phyloP scores from a whole-genome alignment of 345 rosid genomes.

The Gossypium stocksii region DNA sequence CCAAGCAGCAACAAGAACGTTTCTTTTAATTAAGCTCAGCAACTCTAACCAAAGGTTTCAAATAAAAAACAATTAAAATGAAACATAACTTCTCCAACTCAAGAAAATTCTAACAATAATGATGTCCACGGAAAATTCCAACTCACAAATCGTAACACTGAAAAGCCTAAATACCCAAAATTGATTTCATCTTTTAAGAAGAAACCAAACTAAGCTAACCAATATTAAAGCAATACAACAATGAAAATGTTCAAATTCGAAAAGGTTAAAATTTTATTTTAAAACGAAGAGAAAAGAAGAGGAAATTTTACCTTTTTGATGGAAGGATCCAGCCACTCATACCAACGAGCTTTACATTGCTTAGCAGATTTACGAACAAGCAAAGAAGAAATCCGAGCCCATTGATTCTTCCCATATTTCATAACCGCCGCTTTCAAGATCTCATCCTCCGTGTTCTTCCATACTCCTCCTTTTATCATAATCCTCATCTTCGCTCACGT shows the following conservation, averaged over 20 bases:
- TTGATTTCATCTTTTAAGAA: not conserved
- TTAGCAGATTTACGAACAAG: constrained; percentile 98
- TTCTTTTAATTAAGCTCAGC: not conserved
- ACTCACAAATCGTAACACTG: not conserved
- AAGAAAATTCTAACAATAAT: not conserved
- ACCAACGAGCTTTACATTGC: constrained; percentile 99
- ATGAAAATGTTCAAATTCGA: not conserved
- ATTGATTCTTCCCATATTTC: constrained; percentile 99
- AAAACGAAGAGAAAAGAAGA: not conserved
- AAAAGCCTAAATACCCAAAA: not conserved
- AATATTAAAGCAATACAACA: not conserved
- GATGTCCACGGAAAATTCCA: not conserved
- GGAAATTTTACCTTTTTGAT: constrained; percentile 65
- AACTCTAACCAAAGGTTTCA: not conserved
- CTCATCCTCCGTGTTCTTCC: constrained; percentile 99
- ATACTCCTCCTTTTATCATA: constrained; percentile 99
- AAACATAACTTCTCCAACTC: not conserved
- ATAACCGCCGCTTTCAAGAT: constrained; percentile 96
- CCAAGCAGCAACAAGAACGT: not conserved
- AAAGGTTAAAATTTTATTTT: not conserved
- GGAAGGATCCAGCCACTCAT: constrained; percentile 99
- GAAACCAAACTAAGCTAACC: not conserved
- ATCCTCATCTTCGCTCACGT: constrained; percentile 84
- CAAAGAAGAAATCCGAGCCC: constrained; percentile 98
- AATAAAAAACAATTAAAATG: not conserved